phyloP scores from a whole-genome alignment of 1,284 basidiomycete genomes.

The Wolfiporia cocos region DNA sequence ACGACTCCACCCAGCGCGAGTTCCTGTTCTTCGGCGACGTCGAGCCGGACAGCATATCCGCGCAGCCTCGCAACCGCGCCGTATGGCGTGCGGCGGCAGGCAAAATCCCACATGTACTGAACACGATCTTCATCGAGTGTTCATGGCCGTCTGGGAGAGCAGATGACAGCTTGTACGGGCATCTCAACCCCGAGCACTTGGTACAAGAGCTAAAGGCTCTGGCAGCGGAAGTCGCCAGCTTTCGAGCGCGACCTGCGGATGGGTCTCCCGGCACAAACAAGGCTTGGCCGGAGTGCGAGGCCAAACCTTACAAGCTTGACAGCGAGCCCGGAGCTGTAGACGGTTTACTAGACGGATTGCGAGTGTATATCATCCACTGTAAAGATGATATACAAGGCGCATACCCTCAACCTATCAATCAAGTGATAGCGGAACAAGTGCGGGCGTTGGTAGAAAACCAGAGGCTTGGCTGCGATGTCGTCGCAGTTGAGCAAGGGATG shows the following conservation, averaged over 20 bases:
- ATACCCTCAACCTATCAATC: conserved; percentile 40
- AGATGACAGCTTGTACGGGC: conserved; percentile 63
- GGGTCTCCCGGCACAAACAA: not conserved
- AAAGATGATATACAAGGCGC: conserved; percentile 55
- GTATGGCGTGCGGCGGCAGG: conserved; percentile 72
- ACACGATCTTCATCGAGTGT: conserved; percentile 78
- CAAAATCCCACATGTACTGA: conserved; percentile 56
- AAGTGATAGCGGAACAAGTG: conserved; percentile 61
- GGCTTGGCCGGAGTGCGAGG: no score
- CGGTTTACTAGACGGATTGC: conserved; percentile 50
- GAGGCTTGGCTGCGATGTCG: conserved; percentile 55
- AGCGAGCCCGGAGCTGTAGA: no score
- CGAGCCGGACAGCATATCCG: conserved; percentile 66
- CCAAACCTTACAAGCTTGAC: no score
- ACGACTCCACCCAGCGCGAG: conserved; percentile 49
- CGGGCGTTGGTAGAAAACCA: conserved; percentile 45
- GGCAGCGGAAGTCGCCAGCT: conserved; percentile 56
- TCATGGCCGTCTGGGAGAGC: conserved; percentile 67
- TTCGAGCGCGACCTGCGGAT: conserved; percentile 23
- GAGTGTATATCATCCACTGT: conserved; percentile 74
- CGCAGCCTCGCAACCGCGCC: conserved; percentile 45
- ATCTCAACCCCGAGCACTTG: conserved; percentile 71
- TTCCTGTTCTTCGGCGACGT: conserved; percentile 85
- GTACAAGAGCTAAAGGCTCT: conserved; percentile 58
- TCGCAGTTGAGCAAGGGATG: conserved; percentile 68